A percentile compares a stretch with the other conserved stretches of the same genome.
Conservation (phyloP, 805 yeast genomes). For the Candida namnaoensis region DNA sequence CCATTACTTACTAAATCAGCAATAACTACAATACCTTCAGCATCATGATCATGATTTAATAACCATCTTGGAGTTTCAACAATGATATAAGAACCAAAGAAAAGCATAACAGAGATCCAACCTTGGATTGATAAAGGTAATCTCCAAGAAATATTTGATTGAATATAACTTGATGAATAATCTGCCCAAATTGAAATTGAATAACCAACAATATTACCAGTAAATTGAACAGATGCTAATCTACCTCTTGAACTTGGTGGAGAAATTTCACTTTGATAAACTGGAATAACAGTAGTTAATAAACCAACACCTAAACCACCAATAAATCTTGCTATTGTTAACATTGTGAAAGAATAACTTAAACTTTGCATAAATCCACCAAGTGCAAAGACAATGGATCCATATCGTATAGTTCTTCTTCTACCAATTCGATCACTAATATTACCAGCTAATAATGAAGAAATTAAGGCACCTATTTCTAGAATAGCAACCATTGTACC, state of each 20-base stretch:
- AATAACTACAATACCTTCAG: conserved; percentile 78
- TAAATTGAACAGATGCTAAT: conserved; percentile 80
- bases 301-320: conserved; percentile 87
- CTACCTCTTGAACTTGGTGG: conserved; percentile 84
- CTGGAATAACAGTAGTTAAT: conserved; percentile 76
- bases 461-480: conserved; percentile 79
- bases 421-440: conserved; percentile 77
- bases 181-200: conserved; percentile 83
- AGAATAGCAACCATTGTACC: conserved; percentile 86
- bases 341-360: conserved; percentile 40
- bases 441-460: conserved; percentile 71
- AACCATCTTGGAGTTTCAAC: conserved; percentile 92
- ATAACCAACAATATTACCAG: conserved; percentile 80
- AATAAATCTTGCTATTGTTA: conserved; percentile 70
- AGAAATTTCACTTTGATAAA: conserved; percentile 81
- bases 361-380: conserved; percentile 74
- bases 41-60: conserved; percentile 68
- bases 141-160: conserved; percentile 64
- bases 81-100: conserved; percentile 66
- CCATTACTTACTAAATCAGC: conserved; percentile 80
- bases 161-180: conserved; percentile 60
- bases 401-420: conserved; percentile 68
- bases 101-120: conserved; percentile 58
- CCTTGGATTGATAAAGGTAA: conserved; percentile 72
- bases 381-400: conserved; percentile 66